These are phyloP conservation scores for Aschersonia sp. DNA, from an alignment of 2,329 filamentous ascomycete genomes.

Conservation along the genomic window DNA sequence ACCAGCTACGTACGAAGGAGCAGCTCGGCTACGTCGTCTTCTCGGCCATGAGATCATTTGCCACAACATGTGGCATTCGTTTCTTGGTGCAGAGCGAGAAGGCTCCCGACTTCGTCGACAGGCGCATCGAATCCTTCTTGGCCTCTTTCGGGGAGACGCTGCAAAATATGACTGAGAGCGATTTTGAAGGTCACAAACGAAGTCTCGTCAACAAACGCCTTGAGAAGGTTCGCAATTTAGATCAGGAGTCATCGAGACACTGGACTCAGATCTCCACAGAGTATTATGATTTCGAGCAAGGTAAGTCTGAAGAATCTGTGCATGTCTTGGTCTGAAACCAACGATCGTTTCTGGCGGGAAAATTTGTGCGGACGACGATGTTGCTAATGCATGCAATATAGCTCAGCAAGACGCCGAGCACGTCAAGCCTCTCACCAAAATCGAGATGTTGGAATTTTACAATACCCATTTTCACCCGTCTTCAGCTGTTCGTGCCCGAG, in stretches of 20 bases:
- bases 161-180: slow-evolving; percentile 61
- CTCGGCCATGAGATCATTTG: slow-evolving; percentile 55
- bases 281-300: slow-evolving; percentile 77
- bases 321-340: neutral
- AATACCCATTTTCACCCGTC: slow-evolving; percentile 58
- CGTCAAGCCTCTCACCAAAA: slow-evolving; percentile 62
- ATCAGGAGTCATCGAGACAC: slow-evolving; percentile 68
- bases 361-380: neutral
- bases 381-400: slow-evolving; percentile 14
- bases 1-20: slow-evolving; percentile 90
- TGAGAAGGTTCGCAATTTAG: slow-evolving; percentile 86
- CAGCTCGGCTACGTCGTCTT: slow-evolving; percentile 96
- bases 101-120: slow-evolving; percentile 69
- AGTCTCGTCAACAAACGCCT: slow-evolving; percentile 76
- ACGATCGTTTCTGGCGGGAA: too few species aligned
- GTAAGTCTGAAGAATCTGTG: slow-evolving; percentile 32
- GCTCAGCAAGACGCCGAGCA: slow-evolving; percentile 63
- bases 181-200: slow-evolving; percentile 84
- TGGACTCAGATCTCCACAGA: slow-evolving; percentile 79
- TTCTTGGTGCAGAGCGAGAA: slow-evolving; percentile 91
- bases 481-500: slow-evolving; percentile 63
- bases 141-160: slow-evolving; percentile 50
- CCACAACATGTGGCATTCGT: slow-evolving; percentile 73
- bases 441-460: slow-evolving; percentile 71
- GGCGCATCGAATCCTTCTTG: slow-evolving; percentile 77